phyloP scores from a whole-genome alignment of 2,329 filamentous ascomycete genomes.

The Septoria petroselini region DNA sequence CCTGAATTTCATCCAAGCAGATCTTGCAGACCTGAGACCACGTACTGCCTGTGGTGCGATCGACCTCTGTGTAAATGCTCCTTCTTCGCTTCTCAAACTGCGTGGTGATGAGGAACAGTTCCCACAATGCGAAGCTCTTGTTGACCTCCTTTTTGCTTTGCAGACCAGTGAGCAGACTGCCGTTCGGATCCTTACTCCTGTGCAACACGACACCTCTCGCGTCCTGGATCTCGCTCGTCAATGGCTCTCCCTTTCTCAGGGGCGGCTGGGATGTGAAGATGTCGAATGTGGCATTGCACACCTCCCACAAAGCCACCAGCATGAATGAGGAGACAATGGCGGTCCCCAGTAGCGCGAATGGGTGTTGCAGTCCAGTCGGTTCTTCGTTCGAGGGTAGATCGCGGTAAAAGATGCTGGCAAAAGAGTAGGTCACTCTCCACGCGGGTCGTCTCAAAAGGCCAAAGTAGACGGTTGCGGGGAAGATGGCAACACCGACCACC shows the following conservation, averaged over 20 bases:
- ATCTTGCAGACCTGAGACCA: conserved; percentile 74
- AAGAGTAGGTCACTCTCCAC: conserved; percentile 67
- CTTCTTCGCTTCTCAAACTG: conserved; percentile 72
- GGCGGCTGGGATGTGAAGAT: conserved; percentile 77
- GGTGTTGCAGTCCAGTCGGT: conserved; percentile 52
- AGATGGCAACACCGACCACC: conserved; percentile 19
- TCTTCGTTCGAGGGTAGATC: conserved; percentile 68
- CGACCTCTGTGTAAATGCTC: conserved; percentile 81
- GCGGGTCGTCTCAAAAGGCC: conserved; percentile 59
- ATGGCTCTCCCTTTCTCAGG: conserved; percentile 76
- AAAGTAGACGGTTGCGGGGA: conserved; percentile 55
- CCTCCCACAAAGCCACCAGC: conserved; percentile 70
- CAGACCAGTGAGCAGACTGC: conserved; percentile 78
- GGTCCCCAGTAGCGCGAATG: conserved; percentile 25
- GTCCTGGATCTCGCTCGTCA: conserved; percentile 74
- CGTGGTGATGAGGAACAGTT: conserved; percentile 74
- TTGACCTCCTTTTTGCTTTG: conserved; percentile 78
- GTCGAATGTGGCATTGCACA: conserved; percentile 73
- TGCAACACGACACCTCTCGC: conserved; percentile 29
- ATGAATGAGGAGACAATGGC: conserved; percentile 59
- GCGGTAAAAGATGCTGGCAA: conserved; percentile 67
- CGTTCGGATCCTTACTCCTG: conserved; percentile 67
- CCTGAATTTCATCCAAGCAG: conserved; percentile 67
- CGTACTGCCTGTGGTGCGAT: conserved; percentile 70
- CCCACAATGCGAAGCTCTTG: conserved; percentile 87